A percentile compares a stretch with the other conserved stretches of the same genome.
Conservation (phyloP, 2,329 filamentous ascomycete genomes). For the Phaeosphaeria sp. region DNA sequence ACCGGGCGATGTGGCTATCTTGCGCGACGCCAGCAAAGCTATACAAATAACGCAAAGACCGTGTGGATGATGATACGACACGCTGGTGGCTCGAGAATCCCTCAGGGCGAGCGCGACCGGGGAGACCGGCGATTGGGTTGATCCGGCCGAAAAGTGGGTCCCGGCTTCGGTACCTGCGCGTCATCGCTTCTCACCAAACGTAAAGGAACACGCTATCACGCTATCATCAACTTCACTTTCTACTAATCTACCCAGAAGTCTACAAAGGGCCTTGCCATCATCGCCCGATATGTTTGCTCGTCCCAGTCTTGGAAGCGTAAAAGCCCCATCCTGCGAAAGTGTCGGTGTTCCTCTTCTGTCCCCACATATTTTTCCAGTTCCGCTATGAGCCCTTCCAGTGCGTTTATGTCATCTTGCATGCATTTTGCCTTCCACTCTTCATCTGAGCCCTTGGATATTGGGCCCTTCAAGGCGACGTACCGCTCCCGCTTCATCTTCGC, state of each 20-base stretch:
- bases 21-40: conserved; percentile 23
- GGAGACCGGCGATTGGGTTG: conserved; percentile 3
- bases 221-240: background rate
- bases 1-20: conserved; percentile 21
- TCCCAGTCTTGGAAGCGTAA: background rate
- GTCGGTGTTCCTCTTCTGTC: background rate
- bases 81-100: conserved; percentile 16
- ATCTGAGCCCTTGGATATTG: background rate
- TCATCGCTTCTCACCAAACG: conserved; percentile 1
- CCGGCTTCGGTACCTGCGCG: conserved; percentile 1
- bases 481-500: background rate
- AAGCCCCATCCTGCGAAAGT: background rate
- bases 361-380: background rate
- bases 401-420: background rate
- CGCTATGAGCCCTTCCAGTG: background rate
- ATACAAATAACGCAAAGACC: conserved; percentile 6
- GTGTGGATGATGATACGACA: conserved; percentile 20
- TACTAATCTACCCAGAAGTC: background rate
- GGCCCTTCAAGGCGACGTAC: background rate
- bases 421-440: background rate
- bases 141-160: conserved; percentile 8
- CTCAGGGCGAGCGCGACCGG: conserved; percentile 14
- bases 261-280: background rate
- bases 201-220: background rate
- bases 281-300: background rate